Base-by-base conservation (phyloP, 306 rosid species). In the Prunus fruticosa region DNA sequence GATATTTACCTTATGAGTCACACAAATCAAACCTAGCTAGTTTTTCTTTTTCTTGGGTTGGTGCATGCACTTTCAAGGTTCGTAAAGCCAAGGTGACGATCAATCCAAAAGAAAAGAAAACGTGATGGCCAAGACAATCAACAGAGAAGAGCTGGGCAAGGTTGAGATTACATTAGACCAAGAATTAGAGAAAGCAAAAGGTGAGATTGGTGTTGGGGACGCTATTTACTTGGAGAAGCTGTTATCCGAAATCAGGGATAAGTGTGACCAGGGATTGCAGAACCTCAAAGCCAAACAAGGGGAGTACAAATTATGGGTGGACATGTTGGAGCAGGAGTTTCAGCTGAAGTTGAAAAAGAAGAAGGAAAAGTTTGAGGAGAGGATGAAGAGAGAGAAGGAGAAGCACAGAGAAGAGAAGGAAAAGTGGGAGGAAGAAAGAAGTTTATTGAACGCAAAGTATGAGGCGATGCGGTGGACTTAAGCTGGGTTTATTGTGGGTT, bases 221-320 rank as follows among this genome's bases (percentile, higher is more conserved):
- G 19, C 13, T 47, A 53, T 28, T 16, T 30, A 71, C 74, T 18
- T 69, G 5, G 28, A 12, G 20, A 20, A 52, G 64, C 11, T 53
- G 30, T 51, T 71, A 25, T 0, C 58, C n/a, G 41, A 71, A 11
- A 30, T 71, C 5, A 52, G 58, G 46, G 75, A 52, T 5, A 56
- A 56, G 45, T 71, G 75, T 71, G 64, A 53, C n/a, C 75, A 53
- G 30, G 75, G 75, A 71, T 32, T 71, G 75, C 30, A 30, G 22
- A 53, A 11, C 30, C 64, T 71, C 27, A 20, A 19, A 32, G 30
- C 49, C 30, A 71, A 53, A n/a, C 64, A 28, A 6, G 50, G 30
- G 0, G 56, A 43, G 28, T 71, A 71, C 50, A 52, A 12, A 32
- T 41, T 58, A 18, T 71, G 53, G 12, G 49, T 11, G 75, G 60